Percentiles rank a stretch among this genome's conserved stretches.
Conservation (phyloP, 441 rosid species). For the Aquilaria agallochum region DNA sequence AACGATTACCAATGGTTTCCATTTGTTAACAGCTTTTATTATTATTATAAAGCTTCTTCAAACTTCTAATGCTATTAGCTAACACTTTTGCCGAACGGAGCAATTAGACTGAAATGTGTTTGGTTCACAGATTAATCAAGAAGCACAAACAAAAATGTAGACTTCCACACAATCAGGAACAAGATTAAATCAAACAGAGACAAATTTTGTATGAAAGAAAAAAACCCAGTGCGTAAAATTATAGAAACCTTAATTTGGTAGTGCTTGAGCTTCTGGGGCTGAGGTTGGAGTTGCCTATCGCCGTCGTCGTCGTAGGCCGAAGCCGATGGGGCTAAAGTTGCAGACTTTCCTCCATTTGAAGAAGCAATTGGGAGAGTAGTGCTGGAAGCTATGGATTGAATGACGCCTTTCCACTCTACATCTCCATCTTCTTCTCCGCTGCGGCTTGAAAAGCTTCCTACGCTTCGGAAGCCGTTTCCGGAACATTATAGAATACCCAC, state of each 20-base stretch:
- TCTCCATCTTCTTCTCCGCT: conserved; percentile 71
- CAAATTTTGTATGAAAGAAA: background rate
- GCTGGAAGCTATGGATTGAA: conserved; percentile 58
- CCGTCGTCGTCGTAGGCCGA: conserved; percentile 9
- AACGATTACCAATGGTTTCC: no score
- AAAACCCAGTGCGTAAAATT: background rate
- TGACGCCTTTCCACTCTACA: conserved; percentile 78
- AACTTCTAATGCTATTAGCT: no score
- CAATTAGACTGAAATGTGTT: no score
- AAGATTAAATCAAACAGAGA: background rate
- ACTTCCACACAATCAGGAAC: no score
- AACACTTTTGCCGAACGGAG: no score
- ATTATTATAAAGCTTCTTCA: no score
- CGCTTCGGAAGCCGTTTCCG: conserved; percentile 14
- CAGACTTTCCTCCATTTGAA: conserved; percentile 8
- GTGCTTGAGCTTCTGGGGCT: conserved; percentile 61
- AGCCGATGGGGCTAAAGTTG: conserved; percentile 6
- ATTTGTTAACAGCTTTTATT: no score
- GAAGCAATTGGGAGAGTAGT: conserved; percentile 38
- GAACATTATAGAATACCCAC: conserved; percentile 15
- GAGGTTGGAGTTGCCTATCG: conserved; percentile 19
- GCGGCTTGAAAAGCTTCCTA: conserved; percentile 36
- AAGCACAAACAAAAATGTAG: no score
- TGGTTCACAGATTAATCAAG: no score
- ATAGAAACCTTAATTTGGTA: conserved; percentile 64